Conservation (phyloP, 1,284 basidiomycete species). For the Malassezia caprae region DNA sequence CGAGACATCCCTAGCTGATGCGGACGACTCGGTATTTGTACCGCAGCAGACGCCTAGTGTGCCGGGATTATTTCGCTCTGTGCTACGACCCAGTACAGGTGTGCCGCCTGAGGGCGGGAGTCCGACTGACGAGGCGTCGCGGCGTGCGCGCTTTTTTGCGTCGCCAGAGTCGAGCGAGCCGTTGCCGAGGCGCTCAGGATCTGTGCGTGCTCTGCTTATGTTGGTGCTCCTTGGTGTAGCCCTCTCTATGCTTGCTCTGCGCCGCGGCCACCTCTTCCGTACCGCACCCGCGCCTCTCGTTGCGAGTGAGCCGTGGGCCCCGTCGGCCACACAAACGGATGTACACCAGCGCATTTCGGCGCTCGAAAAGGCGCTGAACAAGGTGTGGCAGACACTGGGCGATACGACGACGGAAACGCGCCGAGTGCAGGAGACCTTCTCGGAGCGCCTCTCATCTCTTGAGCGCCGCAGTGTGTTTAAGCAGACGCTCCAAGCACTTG, state of each 20-base stretch:
- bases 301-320: not conserved
- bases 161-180: not conserved
- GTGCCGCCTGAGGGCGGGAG: not conserved
- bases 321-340: not conserved
- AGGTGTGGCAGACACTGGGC: constrained; percentile 7
- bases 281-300: not conserved
- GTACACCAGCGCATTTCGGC: constrained; percentile 5
- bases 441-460: not conserved
- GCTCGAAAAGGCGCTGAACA: constrained; percentile 11
- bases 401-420: constrained; percentile 1
- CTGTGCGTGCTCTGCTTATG: not conserved
- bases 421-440: not conserved
- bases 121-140: not conserved
- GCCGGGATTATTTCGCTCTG: constrained; percentile 11
- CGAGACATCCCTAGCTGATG: not conserved
- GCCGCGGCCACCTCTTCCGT: not conserved
- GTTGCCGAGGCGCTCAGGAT: not conserved
- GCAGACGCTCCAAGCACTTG: not conserved
- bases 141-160: not conserved
- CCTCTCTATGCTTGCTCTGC: not conserved
- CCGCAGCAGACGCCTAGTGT: constrained; percentile 8
- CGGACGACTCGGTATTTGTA: constrained; percentile 5
- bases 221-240: not conserved
- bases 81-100: not conserved
- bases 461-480: constrained; percentile 4